phyloP scores from a whole-genome alignment of 495 filamentous ascomycete species.

The Cetradonia linearis region DNA sequence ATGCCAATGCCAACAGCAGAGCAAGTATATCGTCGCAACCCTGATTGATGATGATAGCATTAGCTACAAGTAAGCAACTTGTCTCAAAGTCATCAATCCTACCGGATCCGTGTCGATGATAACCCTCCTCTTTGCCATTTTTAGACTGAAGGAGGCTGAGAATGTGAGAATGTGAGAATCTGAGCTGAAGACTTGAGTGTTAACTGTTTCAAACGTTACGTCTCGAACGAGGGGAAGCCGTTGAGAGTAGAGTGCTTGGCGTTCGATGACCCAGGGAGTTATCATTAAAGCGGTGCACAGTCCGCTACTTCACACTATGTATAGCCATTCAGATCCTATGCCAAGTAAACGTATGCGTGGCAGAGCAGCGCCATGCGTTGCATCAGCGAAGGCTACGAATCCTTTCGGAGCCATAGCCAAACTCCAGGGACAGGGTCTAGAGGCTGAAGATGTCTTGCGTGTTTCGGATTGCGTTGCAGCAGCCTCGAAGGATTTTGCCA shows the following conservation, averaged over 20 bases:
- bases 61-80: not conserved
- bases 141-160: not conserved
- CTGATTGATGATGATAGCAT: constrained; percentile 28
- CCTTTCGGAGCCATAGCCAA: not conserved
- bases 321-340: not conserved
- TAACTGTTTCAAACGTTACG: not conserved
- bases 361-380: too few species aligned
- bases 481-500: not conserved
- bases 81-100: not conserved
- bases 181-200: too few species aligned
- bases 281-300: too few species aligned
- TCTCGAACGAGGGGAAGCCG: not conserved
- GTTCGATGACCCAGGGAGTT: not conserved
- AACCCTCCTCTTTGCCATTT: constrained; percentile 46
- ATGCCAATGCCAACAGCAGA: constrained; percentile 71
- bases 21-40: constrained; percentile 91
- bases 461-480: not conserved
- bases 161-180: too few species aligned
- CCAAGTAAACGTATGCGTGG: not conserved
- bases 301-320: too few species aligned
- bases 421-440: not conserved
- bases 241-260: not conserved
- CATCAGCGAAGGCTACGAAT: not conserved
- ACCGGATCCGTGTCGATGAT: constrained; percentile 94
- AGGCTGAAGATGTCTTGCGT: not conserved